Base-by-base conservation (phyloP, 768 basidiomycete species). In the Floccularia luteovirens region DNA sequence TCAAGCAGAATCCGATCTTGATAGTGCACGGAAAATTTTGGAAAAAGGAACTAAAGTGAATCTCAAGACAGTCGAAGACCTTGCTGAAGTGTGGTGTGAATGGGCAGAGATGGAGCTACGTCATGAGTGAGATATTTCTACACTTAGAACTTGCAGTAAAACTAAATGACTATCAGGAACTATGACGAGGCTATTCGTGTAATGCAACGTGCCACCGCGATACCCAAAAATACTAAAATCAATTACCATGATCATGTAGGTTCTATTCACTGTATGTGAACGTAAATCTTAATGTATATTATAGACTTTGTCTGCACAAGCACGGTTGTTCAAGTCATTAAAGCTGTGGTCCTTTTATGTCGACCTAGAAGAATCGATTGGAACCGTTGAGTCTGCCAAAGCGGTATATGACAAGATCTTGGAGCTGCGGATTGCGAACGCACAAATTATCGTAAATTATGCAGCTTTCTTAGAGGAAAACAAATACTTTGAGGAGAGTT, bases 311-410 rank as follows among this genome's bases (percentile, higher is more conserved):
- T 69, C 91, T 13, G 85, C 84, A 1, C 96, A 98, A 69, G 69
- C 77, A 3, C 81, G 96, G 17, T 64, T 99, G 32, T 98, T 99
- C 77, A 99, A 99, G 56, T 96, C 92, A 0, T 66, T 99, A 42
- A 99, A 99, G 59, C 74, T 99, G 1, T 99, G 96, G 96, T 96
- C 93, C 0, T 98, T 96, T 68, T 97, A 94, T 55, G 86, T 94
- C 49, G 96, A 99, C 54, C 72, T 98, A 13, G 93, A 98, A 59
- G 96, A 99, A 58, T 93, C 92, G 0, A 90, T 98, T 52, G 93
- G 94, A 1, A 82, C 90, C 0, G 85, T 96, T 13, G 91, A 94
- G 42, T 85, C 84, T 0, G 72, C 94, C 1, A 97, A 98, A 59
- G 75, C 73, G 0, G 90, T 93, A 2, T 98, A 98, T 54, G 93